Base-by-base conservation (phyloP, 2,329 filamentous ascomycete species). In the Cyanodermella asteris region DNA sequence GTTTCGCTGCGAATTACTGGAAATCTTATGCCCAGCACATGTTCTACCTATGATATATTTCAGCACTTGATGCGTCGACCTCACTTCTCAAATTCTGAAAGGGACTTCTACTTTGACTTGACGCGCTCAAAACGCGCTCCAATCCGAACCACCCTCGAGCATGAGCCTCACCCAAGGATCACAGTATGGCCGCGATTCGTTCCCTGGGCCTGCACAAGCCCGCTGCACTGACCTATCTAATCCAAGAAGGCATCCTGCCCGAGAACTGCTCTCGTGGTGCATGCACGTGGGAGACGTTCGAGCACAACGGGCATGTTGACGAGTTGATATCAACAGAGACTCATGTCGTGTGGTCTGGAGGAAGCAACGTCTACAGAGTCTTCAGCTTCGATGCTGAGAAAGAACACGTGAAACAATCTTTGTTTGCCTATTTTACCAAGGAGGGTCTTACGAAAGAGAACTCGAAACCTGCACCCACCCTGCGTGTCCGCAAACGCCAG, bases 181-280 rank as follows among this genome's bases (percentile, higher is more conserved):
- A n/a, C n/a, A 49, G 38, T 41, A 97, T 97, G 90, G 84, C 84
- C 38, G 71, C 75, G 44, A 68, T 93, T 51, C 76, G 69, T 49
- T 93, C 84, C 35, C 64, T 93, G 41, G 87, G 87, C 47, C 61
- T 91, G 43, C 84, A 94, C 56, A 71, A 75, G 53, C 82, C 90
- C 31, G 67, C 75, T 32, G 81, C 74, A 35, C 60, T 94, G 34
- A 68, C 67, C 33, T 80, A 87, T 55, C 70, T 91, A 34, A 64
- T 91, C 37, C 61, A 72, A 37, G 82, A 94, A 49, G 64, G 69
- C 29, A 61, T 91, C 20, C 57, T 94, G 2, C 64, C 72, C 11
- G 48, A 61, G 22, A 63, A 87, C 32, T 64, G 76, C 4, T 50
- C 64, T 11, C 49, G 64, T 14, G 58, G 65, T 17, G 60, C 61